phyloP scores from a whole-genome alignment of 176 grass and related monocot species.

The Bromus sterilis region DNA sequence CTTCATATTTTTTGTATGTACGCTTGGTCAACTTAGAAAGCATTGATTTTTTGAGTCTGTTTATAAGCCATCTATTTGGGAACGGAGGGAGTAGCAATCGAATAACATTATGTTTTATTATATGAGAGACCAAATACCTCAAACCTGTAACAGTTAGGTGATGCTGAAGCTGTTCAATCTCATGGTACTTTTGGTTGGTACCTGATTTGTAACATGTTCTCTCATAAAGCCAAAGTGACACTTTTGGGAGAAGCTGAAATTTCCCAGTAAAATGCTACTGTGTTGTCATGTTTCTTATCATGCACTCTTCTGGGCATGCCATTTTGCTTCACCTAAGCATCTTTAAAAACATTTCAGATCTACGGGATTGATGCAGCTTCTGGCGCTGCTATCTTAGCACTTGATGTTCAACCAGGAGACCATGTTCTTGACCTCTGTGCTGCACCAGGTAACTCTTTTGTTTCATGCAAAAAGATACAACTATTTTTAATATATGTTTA shows the following conservation, averaged over 20 bases:
- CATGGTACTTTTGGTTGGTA: background rate
- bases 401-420: constrained; percentile 64
- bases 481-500: background rate
- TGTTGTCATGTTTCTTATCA: background rate
- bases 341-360: constrained; percentile 45
- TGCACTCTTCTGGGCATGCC: background rate
- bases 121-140: background rate
- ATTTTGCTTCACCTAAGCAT: constrained; percentile 13
- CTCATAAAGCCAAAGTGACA: background rate
- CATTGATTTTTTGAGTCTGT: too few relatives aligned
- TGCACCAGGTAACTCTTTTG: constrained; percentile 86
- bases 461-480: too few relatives aligned
- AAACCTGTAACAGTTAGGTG: background rate
- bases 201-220: background rate
- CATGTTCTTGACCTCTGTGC: constrained; percentile 97
- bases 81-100: too few relatives aligned
- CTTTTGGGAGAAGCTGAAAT: background rate
- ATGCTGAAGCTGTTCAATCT: background rate
- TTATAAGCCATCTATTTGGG: too few relatives aligned
- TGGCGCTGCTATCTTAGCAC: constrained; percentile 76
- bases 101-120: background rate
- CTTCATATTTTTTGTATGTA: too few relatives aligned
- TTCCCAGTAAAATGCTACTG: background rate
- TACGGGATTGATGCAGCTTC: constrained; percentile 97
- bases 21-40: too few relatives aligned